Conservation (phyloP, 2,329 filamentous ascomycete species). For the Diaporthe capsici region DNA sequence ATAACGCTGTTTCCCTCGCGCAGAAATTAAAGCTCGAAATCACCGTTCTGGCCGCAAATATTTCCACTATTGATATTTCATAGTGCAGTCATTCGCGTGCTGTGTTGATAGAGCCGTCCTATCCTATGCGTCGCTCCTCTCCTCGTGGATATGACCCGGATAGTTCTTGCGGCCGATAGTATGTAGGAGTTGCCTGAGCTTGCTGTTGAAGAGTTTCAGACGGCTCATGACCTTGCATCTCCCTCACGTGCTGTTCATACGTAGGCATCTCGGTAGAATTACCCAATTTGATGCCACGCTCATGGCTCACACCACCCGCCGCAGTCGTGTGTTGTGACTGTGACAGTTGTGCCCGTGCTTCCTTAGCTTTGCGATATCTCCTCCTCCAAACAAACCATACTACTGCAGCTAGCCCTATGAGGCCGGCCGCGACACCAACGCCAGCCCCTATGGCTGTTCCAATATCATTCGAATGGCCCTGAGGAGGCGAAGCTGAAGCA, state of each 20-base stretch:
- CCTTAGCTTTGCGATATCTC: background rate
- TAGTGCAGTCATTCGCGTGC: background rate
- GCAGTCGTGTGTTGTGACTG: background rate
- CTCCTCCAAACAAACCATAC: background rate
- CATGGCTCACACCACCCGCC: too few species aligned
- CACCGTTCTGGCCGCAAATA: background rate
- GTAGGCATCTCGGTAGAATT: constrained; percentile 9
- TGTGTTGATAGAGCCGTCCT: background rate
- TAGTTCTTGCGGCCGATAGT: background rate
- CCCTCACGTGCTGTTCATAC: constrained; percentile 1
- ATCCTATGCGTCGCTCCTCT: background rate
- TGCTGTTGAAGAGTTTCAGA: background rate
- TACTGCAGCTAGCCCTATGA: background rate
- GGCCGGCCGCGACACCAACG: background rate
- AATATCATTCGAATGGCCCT: background rate
- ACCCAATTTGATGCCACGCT: background rate
- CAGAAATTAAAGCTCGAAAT: background rate
- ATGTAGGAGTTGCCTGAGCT: background rate
- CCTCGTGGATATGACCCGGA: background rate
- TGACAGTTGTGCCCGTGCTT: background rate
- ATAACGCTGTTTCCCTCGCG: background rate
- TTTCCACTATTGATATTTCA: background rate
- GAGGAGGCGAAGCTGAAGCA: background rate
- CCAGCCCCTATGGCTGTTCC: background rate
- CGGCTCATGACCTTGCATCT: background rate